These are phyloP conservation scores for Fusarium brevicatenulatum DNA, from an alignment of 2,329 filamentous ascomycete species.

Conservation along the genomic window DNA sequence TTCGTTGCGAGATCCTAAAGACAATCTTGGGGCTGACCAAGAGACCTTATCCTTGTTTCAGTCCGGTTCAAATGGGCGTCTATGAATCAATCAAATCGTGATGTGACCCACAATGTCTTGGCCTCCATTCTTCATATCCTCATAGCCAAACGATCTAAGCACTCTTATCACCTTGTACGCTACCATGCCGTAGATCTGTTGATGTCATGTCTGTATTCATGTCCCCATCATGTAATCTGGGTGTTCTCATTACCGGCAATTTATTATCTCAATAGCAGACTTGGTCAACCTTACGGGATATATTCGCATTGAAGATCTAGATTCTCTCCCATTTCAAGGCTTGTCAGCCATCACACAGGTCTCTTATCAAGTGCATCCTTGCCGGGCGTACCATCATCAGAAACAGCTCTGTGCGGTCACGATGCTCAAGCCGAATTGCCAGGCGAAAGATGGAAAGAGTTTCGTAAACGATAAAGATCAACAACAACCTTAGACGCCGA, in stretches of 20 bases:
- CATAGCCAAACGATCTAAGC: conserved; percentile 17
- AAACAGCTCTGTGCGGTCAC: not conserved
- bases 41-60: conserved; percentile 17
- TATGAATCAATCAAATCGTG: conserved; percentile 13
- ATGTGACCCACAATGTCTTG: conserved; percentile 17
- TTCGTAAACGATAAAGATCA: conserved; percentile 39
- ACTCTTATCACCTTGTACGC: conserved; percentile 4
- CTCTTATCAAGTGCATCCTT: not conserved
- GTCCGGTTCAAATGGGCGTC: not conserved
- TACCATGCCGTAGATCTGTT: not conserved
- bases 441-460: conserved; percentile 30
- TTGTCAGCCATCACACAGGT: conserved; percentile 11
- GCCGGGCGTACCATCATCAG: not conserved
- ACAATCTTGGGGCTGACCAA: conserved; percentile 6
- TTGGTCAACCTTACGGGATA: conserved; percentile 21
- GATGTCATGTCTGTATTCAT: conserved; percentile 2
- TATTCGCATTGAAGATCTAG: conserved; percentile 44
- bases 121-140: conserved; percentile 1
- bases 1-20: conserved; percentile 25
- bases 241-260: not conserved
- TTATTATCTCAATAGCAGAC: not conserved
- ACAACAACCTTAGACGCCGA: conserved; percentile 47
- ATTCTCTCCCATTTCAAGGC: conserved; percentile 36
- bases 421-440: conserved; percentile 20
- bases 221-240: not conserved